Evolutionary conservation across 2,329 filamentous ascomycete species (phyloP).

Genomic region (Aspergillus puulaauensis): DNA sequence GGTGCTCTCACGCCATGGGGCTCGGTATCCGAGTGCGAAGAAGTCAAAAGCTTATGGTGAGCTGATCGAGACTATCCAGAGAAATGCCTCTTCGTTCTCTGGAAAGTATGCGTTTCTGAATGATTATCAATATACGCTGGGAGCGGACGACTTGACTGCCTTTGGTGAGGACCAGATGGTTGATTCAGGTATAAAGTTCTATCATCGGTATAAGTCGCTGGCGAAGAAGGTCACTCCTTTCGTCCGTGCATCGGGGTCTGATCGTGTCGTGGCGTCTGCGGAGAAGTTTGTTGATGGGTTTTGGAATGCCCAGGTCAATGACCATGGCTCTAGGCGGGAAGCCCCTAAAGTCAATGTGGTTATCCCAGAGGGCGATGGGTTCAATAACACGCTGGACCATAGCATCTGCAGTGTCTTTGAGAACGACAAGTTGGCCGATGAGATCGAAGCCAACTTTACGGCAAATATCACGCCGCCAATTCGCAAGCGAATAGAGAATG

Average conservation of each 20-base stretch:
- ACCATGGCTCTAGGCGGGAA: conserved; percentile 40
- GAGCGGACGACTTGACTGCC: conserved; percentile 65
- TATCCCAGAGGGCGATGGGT: conserved; percentile 60
- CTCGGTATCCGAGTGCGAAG: conserved; percentile 71
- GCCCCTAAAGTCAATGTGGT: conserved; percentile 64
- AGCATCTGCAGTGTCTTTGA: conserved; percentile 71
- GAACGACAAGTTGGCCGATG: conserved; percentile 43
- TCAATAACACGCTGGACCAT: conserved; percentile 82
- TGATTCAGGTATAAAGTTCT: conserved; percentile 75
- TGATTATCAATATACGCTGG: conserved; percentile 69
- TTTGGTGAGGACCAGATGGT: conserved; percentile 71
- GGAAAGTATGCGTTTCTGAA: conserved; percentile 68
- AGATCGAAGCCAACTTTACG: conserved; percentile 59
- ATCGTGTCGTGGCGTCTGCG: conserved; percentile 72
- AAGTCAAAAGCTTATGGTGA: conserved; percentile 66
- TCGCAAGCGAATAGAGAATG: conserved; percentile 65
- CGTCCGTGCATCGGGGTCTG: conserved; percentile 67
- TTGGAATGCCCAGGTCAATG: conserved; percentile 53
- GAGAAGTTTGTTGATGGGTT: conserved; percentile 75
- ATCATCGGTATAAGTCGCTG: conserved; percentile 67
- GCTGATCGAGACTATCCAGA: conserved; percentile 67
- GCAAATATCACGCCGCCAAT: conserved; percentile 67
- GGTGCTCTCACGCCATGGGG: conserved; percentile 80
- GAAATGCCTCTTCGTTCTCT: conserved; percentile 55
- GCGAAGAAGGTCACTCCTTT: conserved; percentile 63